Base-by-base conservation (phyloP, 2,329 filamentous ascomycete genomes). In the Talaromyces sp. region DNA sequence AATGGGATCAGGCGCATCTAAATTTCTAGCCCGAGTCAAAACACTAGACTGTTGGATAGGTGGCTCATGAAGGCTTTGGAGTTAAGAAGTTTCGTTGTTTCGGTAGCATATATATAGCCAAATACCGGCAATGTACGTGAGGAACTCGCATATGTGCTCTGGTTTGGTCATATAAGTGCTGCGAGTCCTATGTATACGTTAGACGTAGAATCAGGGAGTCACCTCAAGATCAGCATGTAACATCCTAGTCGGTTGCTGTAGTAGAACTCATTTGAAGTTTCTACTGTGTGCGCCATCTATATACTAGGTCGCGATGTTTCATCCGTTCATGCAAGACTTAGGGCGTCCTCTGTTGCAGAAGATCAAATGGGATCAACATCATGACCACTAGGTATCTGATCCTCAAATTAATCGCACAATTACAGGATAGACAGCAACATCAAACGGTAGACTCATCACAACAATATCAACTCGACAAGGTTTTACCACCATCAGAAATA, bases 401-500 rank as follows among this genome's bases (percentile, higher is more conserved):
- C 47, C 13, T 29, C 7, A 6, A 2, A 17, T 27, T 8, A 27
- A 7, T 22, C 22, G 25, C 25, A 29, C 17, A 3, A 7, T 17
- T 10, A 51, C 22, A 29, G 22, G 3, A 1, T 8, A 29, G 19
- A 29, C 22, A 51, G 8, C 22, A 51, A 17, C 1, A 1, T 51
- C 47, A 2, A 51, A 17, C 3, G 13, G 13, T 29, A 13, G 7
- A 29, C 5, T 8, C 5, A 17, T 27, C 2, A 31, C 49, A 31
- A 11, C 25, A 53, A n/a, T n/a, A 22, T 56, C 31, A 56, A 38
- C n/a, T 36, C 27, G 31, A 36, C 25, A 66, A 10, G 29, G 47
- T 22, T 7, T 47, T 56, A 15, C 67, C 67, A 40, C 59, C 78
- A 72, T 82, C 79, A 19, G 79, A 80, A 67, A 74, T 72, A 25